Evolutionary conservation across 352 stramenopile species (phyloP).

Genomic region (Detonula confervacea): DNA sequence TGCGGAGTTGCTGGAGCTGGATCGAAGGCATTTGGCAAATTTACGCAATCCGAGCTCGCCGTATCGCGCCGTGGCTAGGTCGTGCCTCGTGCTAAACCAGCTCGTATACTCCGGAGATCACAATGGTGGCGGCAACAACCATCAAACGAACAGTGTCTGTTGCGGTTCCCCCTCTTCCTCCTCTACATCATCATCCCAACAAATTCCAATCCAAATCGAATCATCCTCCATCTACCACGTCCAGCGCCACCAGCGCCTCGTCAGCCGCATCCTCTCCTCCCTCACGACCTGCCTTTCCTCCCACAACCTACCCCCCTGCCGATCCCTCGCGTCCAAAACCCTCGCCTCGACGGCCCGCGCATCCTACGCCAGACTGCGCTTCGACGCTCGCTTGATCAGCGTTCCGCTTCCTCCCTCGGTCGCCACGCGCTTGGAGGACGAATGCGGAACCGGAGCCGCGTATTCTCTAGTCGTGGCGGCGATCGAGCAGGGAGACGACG

Average conservation of each 20-base stretch:
- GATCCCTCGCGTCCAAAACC: conserved; percentile 57
- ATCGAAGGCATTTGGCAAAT: conserved; percentile 30
- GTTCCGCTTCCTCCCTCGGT: conserved; percentile 30
- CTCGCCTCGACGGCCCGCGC: conserved; percentile 54
- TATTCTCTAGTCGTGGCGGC: conserved; percentile 53
- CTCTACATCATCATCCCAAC: neutral
- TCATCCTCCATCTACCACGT: conserved; percentile 34
- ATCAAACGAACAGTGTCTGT: neutral
- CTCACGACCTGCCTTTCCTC: conserved; percentile 23
- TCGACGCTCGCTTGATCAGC: conserved; percentile 53
- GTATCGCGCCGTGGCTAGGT: conserved; percentile 31
- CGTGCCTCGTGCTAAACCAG: conserved; percentile 40
- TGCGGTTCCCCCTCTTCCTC: no score
- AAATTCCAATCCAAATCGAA: conserved; percentile 8
- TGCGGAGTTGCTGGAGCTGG: conserved; percentile 37
- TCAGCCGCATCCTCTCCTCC: conserved; percentile 28
- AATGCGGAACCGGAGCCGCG: conserved; percentile 62
- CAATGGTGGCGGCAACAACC: no score
- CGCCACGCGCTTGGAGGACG: conserved; percentile 65
- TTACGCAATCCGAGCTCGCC: conserved; percentile 39
- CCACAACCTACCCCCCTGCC: conserved; percentile 31
- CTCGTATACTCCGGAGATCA: conserved; percentile 11
- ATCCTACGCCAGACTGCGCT: conserved; percentile 55
- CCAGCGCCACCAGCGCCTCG: conserved; percentile 21
- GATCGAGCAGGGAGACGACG: conserved; percentile 71